These are phyloP conservation scores for Brettanomyces sp. DNA, from an alignment of 805 yeast genomes.

Conservation along the genomic window DNA sequence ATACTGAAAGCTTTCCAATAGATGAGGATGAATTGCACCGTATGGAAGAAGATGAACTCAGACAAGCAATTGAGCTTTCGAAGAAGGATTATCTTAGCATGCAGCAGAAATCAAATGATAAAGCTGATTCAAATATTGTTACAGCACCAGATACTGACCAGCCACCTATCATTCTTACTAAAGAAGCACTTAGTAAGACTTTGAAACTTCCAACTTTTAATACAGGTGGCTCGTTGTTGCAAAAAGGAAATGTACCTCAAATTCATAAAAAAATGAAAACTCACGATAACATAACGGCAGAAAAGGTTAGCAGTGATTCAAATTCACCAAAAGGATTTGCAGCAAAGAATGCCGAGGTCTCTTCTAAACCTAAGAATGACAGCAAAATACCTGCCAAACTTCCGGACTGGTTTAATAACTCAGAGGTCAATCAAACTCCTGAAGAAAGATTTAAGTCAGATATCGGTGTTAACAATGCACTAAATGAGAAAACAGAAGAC, in stretches of 20 bases:
- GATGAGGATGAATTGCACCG: constrained; percentile 10
- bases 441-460: not conserved
- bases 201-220: constrained; percentile 8
- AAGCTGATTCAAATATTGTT: not conserved
- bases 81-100: constrained; percentile 30
- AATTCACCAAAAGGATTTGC: not conserved
- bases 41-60: constrained; percentile 24
- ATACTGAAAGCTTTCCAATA: not conserved
- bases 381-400: constrained; percentile 7
- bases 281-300: not conserved
- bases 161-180: constrained; percentile 15
- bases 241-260: constrained; percentile 2
- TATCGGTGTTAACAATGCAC: not conserved
- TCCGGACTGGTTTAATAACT: constrained; percentile 28
- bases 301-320: not conserved
- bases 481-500: constrained; percentile 22
- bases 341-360: not conserved
- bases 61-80: constrained; percentile 38
- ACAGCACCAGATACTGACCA: constrained; percentile 4
- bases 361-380: not conserved
- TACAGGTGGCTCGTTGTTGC: constrained; percentile 9
- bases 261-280: not conserved
- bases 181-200: constrained; percentile 11
- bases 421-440: constrained; percentile 2
- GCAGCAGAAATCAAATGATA: constrained; percentile 15